Evolutionary conservation across 192 early-diverging fungal species (phyloP).

Genomic region (Rhizophagus prolifer): DNA sequence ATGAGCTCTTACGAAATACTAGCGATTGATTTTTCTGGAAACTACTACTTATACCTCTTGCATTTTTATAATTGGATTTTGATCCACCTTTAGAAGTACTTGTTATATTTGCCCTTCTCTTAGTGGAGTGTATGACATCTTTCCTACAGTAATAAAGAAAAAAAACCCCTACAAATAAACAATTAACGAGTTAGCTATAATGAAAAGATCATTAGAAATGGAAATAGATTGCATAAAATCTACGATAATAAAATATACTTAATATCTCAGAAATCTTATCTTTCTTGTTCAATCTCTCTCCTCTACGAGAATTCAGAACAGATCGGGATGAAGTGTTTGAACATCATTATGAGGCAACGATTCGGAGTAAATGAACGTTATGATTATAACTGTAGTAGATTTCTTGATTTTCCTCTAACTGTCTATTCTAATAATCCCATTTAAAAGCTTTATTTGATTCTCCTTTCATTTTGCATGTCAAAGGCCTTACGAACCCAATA

Average conservation of each 20-base stretch:
- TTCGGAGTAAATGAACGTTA: slow-evolving; percentile 14
- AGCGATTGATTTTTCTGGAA: too few species aligned
- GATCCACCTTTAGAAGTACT: neutral
- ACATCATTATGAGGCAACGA: slow-evolving; percentile 21
- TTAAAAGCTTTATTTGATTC: slow-evolving; percentile 4
- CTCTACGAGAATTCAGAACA: slow-evolving; percentile 57
- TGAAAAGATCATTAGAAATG: neutral
- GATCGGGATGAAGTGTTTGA: slow-evolving; percentile 44
- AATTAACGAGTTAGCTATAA: neutral
- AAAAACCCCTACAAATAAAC: neutral
- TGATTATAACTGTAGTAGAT: slow-evolving; percentile 13
- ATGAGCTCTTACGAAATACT: too few species aligned
- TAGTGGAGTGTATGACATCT: neutral
- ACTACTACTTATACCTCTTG: too few species aligned
- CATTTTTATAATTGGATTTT: too few species aligned
- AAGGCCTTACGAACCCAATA: slow-evolving; percentile 9
- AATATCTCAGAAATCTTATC: slow-evolving; percentile 34
- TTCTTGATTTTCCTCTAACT: slow-evolving; percentile 18
- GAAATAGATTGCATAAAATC: neutral
- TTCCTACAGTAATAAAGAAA: slow-evolving; percentile 12
- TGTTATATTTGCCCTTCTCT: too few species aligned
- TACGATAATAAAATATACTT: slow-evolving; percentile 21
- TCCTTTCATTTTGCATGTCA: neutral
- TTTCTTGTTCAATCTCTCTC: slow-evolving; percentile 41
- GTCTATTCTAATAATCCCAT: slow-evolving; percentile 10